Conservation (phyloP, 352 stramenopile species). For the Phytophthora colocasiae region DNA sequence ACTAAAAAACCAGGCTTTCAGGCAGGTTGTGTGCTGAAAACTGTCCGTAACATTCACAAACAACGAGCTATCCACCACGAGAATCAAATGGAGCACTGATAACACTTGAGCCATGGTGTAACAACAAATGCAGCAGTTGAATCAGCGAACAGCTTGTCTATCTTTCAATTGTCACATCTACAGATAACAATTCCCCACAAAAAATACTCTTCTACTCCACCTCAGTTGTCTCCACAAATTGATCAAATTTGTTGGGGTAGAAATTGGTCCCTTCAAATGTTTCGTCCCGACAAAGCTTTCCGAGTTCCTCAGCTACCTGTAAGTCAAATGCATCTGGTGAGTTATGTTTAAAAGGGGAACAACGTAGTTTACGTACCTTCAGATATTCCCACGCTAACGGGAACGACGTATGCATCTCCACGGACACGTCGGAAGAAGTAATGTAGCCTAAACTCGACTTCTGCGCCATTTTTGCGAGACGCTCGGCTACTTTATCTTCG, state of each 20-base stretch:
- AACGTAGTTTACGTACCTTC: slow-evolving; percentile 51
- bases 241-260: slow-evolving; percentile 93
- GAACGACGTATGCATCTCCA: slow-evolving; percentile 93
- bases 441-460: slow-evolving; percentile 82
- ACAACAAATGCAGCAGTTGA: slow-evolving; percentile 17
- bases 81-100: slow-evolving; percentile 39
- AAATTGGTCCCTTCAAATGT: slow-evolving; percentile 96
- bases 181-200: slow-evolving; percentile 4
- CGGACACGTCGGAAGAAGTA: slow-evolving; percentile 92
- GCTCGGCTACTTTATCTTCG: slow-evolving; percentile 81
- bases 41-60: slow-evolving; percentile 38
- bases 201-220: slow-evolving; percentile 26
- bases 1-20: slow-evolving; percentile 35
- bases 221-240: slow-evolving; percentile 44
- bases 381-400: slow-evolving; percentile 97
- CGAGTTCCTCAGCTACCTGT: slow-evolving; percentile 92
- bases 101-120: background rate
- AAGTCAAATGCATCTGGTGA: slow-evolving; percentile 8
- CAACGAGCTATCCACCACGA: slow-evolving; percentile 32
- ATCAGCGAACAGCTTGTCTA: slow-evolving; percentile 19
- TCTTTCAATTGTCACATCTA: slow-evolving; percentile 23
- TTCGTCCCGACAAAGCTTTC: slow-evolving; percentile 95
- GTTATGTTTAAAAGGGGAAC: background rate
- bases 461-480: slow-evolving; percentile 78
- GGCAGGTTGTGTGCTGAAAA: slow-evolving; percentile 41